Base-by-base conservation (phyloP, 441 rosid species). In the Bocquillonia castaneifolia region DNA sequence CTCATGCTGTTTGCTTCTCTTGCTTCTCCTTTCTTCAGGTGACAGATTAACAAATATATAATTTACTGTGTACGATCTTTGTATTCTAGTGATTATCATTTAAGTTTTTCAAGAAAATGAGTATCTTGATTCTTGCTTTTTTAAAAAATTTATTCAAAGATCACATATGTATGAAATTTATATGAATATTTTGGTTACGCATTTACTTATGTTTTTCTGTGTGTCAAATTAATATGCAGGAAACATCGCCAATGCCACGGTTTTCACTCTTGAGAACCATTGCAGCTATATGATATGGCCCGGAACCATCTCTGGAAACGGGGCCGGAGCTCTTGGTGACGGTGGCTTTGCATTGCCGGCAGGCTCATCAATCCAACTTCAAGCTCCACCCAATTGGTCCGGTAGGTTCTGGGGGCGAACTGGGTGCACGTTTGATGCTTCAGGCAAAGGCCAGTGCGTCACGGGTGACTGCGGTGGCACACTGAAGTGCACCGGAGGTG, bases 401-500 rank as follows among this genome's bases (percentile, higher is more conserved):
- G 97, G 92, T 48, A 78, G 92, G 0, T 81, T 90, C 67, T 88
- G 97, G 97, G 88, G 75, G 6, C 79, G 97, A 68, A 90, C 91
- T 1, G 91, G 94, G 62, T 90, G 94, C 84, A 71, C 61, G 15
- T 88, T 88, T 65, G 94, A 90, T 40, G 70, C 64, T 1, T 71
- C 86, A 28, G 97, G 96, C 7, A 50, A 34, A 9, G 98, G 96
- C 0, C 82, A 69, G 68, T 91, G 97, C 72, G 63, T 70, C 59
- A 91, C 98, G 31, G 97, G 97, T 5, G 96, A 91, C 78, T 93
- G 98, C 64, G 90, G 92, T 8, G 93, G 96, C 48, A 64, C 72
- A 0, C 72, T 93, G 0, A 88, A 79, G 76, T 93, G 98, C 65
- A 62, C 71, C 26, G 86, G 87, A 32, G 92, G 90, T 2, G 97